phyloP scores from a whole-genome alignment of 2,329 filamentous ascomycete genomes.

The Apiospora sp. region DNA sequence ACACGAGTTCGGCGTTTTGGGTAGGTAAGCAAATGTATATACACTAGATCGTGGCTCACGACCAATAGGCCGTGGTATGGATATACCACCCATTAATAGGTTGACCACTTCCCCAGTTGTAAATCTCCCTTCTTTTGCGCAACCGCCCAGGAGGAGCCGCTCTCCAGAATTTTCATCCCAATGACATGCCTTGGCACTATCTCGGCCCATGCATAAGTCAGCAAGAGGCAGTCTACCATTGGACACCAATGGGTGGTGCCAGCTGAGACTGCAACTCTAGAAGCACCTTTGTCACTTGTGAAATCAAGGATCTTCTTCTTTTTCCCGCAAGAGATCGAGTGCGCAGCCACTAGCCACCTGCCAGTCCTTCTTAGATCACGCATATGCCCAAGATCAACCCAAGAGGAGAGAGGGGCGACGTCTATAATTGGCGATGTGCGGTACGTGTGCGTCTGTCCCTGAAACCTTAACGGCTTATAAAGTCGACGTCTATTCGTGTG shows the following conservation, averaged over 20 bases:
- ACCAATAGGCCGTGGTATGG: background rate
- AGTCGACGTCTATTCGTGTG: constrained; percentile 11
- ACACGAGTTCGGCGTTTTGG: background rate
- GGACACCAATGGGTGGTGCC: background rate
- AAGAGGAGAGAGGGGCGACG: background rate
- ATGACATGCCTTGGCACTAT: constrained; percentile 19
- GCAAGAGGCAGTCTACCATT: background rate
- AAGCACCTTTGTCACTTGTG: background rate
- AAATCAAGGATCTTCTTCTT: background rate
- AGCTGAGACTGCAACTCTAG: background rate
- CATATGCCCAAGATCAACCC: background rate
- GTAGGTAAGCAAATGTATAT: background rate
- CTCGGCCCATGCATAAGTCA: constrained; percentile 18
- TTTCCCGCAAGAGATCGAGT: background rate
- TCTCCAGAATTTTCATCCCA: constrained; percentile 17
- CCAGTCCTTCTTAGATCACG: background rate
- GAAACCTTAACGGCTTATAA: constrained; percentile 3
- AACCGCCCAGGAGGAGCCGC: constrained; percentile 26
- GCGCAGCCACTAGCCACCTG: background rate
- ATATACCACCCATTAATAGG: background rate
- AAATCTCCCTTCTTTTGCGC: background rate
- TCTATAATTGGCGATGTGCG: constrained; percentile 12
- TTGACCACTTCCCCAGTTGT: background rate
- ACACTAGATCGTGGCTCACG: background rate
- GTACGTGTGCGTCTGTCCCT: background rate